phyloP scores from a whole-genome alignment of 495 filamentous ascomycete species.

The Penicillium alfredii region DNA sequence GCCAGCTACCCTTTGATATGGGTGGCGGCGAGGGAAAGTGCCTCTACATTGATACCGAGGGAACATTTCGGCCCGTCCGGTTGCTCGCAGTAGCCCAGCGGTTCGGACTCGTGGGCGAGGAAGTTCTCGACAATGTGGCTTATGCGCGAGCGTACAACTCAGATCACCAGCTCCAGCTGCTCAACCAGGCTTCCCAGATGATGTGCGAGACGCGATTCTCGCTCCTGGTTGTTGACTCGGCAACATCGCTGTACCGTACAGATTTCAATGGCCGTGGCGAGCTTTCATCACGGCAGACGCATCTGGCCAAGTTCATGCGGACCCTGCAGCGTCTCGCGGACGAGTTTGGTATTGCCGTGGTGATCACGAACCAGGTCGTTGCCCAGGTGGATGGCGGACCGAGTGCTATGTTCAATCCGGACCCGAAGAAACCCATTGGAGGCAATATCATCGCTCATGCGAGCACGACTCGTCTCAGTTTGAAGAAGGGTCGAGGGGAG shows the following conservation, averaged over 20 bases:
- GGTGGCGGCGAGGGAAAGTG: slow-evolving; percentile 97
- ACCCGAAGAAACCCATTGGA: slow-evolving; percentile 98
- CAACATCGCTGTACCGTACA: slow-evolving; percentile 89
- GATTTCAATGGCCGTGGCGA: slow-evolving; percentile 95
- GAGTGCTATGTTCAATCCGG: slow-evolving; percentile 95
- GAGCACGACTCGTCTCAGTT: slow-evolving; percentile 79
- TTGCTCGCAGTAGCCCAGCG: slow-evolving; percentile 86
- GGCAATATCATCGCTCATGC: slow-evolving; percentile 98
- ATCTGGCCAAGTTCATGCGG: slow-evolving; percentile 96
- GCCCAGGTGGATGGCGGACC: slow-evolving; percentile 96
- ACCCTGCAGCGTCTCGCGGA: slow-evolving; percentile 90
- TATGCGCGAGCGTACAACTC: slow-evolving; percentile 98
- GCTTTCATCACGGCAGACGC: slow-evolving; percentile 79
- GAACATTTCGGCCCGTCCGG: slow-evolving; percentile 91
- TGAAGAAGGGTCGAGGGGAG: slow-evolving; percentile 94
- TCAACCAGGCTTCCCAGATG: slow-evolving; percentile 94
- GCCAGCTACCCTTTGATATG: slow-evolving; percentile 97
- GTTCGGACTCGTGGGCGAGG: slow-evolving; percentile 90
- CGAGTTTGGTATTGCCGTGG: slow-evolving; percentile 96
- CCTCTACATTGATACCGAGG: slow-evolving; percentile 98
- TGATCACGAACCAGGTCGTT: slow-evolving; percentile 98
- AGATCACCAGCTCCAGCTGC: slow-evolving; percentile 89
- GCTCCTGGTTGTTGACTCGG: slow-evolving; percentile 88
- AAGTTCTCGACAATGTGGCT: slow-evolving; percentile 95
- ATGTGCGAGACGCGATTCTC: slow-evolving; percentile 99